A percentile compares a stretch with the other conserved stretches of the same genome.
Conservation (phyloP, 2,329 filamentous ascomycete species). For the Trichoderma citrinoviride region DNA sequence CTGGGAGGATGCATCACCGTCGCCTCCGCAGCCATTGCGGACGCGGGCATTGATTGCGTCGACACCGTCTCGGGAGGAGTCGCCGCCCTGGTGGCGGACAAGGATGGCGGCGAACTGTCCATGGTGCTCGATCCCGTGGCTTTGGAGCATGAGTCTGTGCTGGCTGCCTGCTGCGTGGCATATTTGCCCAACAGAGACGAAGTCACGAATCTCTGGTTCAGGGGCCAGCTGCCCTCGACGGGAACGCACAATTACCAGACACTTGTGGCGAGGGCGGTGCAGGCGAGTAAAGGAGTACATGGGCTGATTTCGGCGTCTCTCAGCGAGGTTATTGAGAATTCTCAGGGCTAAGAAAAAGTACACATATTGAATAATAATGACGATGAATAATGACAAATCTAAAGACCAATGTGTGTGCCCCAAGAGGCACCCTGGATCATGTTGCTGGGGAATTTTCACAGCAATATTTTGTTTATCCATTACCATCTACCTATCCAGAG, state of each 20-base stretch:
- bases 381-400: conserved; percentile 10
- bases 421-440: no score
- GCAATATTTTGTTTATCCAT: background rate
- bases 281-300: conserved; percentile 41
- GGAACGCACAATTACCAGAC: conserved; percentile 33
- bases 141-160: conserved; percentile 71
- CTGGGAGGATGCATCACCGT: conserved; percentile 90
- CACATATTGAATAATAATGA: background rate
- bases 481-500: background rate
- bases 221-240: conserved; percentile 58
- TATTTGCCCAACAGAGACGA: conserved; percentile 87
- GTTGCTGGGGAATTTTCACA: no score
- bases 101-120: conserved; percentile 36
- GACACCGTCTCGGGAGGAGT: conserved; percentile 88
- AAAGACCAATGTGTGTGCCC: background rate
- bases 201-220: conserved; percentile 92
- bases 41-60: conserved; percentile 94
- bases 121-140: conserved; percentile 79
- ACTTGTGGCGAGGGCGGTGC: conserved; percentile 42
- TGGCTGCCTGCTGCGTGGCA: conserved; percentile 84
- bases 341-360: background rate
- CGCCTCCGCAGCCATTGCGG: conserved; percentile 85
- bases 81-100: conserved; percentile 65
- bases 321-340: conserved; percentile 33
- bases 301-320: conserved; percentile 35